A percentile compares a stretch with the other conserved stretches of the same genome.
phyloP scores from a whole-genome alignment of 768 basidiomycete genomes.

The Lactarius quietus region DNA sequence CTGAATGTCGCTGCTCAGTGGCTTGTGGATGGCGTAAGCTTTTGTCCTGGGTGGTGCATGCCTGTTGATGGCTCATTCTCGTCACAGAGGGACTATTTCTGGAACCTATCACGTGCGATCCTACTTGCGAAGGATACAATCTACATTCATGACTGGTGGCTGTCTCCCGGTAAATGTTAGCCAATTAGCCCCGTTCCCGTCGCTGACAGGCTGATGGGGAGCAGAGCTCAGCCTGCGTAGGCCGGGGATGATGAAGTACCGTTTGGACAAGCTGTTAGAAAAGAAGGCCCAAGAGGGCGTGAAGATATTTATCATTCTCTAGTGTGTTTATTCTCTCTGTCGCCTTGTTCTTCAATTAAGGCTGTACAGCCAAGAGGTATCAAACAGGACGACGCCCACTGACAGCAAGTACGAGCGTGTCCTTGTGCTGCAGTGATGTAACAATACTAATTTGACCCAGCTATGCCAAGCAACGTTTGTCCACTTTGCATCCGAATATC shows the following conservation, averaged over 20 bases:
- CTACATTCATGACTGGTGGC: slow-evolving; percentile 99
- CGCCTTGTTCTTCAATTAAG: neutral
- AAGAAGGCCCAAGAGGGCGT: slow-evolving; percentile 94
- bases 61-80: neutral
- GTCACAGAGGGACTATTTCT: slow-evolving; percentile 89
- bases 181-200: neutral
- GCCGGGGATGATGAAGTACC: slow-evolving; percentile 79
- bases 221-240: slow-evolving; percentile 83
- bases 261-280: slow-evolving; percentile 81
- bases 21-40: slow-evolving; percentile 91
- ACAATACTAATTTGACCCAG: slow-evolving; percentile 34
- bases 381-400: slow-evolving; percentile 88
- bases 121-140: slow-evolving; percentile 83
- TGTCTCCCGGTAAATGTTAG: slow-evolving; percentile 65
- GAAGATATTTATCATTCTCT: slow-evolving; percentile 92
- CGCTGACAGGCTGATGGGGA: slow-evolving; percentile 1
- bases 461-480: slow-evolving; percentile 83
- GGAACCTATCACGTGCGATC: slow-evolving; percentile 92
- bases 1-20: slow-evolving; percentile 94
- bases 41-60: neutral
- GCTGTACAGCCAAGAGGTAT: slow-evolving; percentile 80
- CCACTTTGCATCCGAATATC: slow-evolving; percentile 83
- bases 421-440: neutral
- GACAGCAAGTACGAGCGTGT: slow-evolving; percentile 71
- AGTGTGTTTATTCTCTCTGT: slow-evolving; percentile 46